Evolutionary conservation across 2,329 filamentous ascomycete species (phyloP).

Genomic region (Trematosphaeria pertusa): DNA sequence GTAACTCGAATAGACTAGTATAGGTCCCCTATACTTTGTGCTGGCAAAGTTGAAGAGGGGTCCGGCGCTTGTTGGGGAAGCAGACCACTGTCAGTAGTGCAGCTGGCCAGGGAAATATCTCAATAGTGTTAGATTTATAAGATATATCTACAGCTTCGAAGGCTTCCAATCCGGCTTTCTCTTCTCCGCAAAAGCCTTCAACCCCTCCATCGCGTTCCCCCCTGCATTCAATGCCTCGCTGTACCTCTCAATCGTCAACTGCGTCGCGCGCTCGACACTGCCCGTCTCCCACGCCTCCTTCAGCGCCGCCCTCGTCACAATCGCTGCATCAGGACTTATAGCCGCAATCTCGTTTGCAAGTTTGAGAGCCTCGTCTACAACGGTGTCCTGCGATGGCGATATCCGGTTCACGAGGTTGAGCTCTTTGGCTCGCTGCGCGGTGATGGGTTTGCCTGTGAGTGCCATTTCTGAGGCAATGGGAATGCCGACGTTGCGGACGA

Average conservation of each 20-base stretch:
- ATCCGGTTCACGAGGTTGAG: constrained; percentile 53
- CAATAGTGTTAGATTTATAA: too few relatives aligned
- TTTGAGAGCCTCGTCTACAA: constrained; percentile 46
- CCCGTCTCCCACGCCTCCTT: constrained; percentile 43
- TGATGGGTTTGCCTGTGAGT: constrained; percentile 55
- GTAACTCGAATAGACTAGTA: too few relatives aligned
- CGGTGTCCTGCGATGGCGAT: constrained; percentile 39
- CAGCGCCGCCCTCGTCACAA: constrained; percentile 45
- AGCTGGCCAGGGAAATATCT: too few relatives aligned
- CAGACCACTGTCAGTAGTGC: too few relatives aligned
- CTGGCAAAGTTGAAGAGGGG: too few relatives aligned
- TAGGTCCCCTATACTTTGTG: neutral
- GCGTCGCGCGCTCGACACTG: constrained; percentile 48
- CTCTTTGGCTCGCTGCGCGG: constrained; percentile 53
- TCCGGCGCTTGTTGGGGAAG: too few relatives aligned
- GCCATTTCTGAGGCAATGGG: constrained; percentile 60
- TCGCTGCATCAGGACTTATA: constrained; percentile 47
- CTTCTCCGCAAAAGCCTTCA: constrained; percentile 61
- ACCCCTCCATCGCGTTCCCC: constrained; percentile 59
- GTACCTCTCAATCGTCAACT: constrained; percentile 53
- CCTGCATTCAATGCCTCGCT: constrained; percentile 50
- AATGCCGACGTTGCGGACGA: constrained; percentile 58
- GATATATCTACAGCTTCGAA: constrained; percentile 53
- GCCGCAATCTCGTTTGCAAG: constrained; percentile 44
- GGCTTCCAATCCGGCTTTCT: constrained; percentile 58